A percentile compares a stretch with the other conserved stretches of the same genome.
Conservation (phyloP, 1,284 basidiomycete species). For the Athelia sp. region DNA sequence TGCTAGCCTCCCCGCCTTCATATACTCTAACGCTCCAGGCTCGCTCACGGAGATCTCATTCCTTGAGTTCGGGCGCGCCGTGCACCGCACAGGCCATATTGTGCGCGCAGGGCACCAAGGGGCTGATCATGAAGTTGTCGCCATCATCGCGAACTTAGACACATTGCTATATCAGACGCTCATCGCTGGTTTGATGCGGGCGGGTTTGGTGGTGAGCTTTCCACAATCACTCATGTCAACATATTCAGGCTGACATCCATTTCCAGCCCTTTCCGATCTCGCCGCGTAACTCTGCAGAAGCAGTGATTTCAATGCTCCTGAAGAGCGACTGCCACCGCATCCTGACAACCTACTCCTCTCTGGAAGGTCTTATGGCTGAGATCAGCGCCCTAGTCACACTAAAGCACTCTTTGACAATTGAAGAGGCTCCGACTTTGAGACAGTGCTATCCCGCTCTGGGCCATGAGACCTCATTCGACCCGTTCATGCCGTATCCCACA, state of each 20-base stretch:
- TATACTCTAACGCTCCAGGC: no score
- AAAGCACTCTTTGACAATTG: conserved; percentile 18
- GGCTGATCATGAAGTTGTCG: conserved; percentile 14
- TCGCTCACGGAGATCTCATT: conserved; percentile 12
- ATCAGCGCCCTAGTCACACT: conserved; percentile 5
- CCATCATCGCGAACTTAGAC: conserved; percentile 14
- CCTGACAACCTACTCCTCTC: conserved; percentile 22
- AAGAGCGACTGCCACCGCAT: conserved; percentile 24
- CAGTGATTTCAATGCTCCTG: conserved; percentile 25
- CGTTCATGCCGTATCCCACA: conserved; percentile 20
- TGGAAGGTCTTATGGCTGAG: conserved; percentile 19
- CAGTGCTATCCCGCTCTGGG: conserved; percentile 27
- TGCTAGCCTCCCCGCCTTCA: no score
- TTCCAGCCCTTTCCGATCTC: conserved; percentile 28
- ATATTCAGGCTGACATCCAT: neutral
- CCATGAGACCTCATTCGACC: conserved; percentile 10
- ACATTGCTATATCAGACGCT: conserved; percentile 18
- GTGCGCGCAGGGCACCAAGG: conserved; percentile 12
- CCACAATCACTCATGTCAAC: conserved; percentile 14
- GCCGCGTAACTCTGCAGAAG: conserved; percentile 28
- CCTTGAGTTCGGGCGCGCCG: conserved; percentile 20
- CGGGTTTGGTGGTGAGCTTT: conserved; percentile 16
- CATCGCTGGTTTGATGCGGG: conserved; percentile 15
- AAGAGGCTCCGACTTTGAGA: conserved; percentile 24
- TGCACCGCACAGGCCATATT: conserved; percentile 17